These are phyloP conservation scores for Podila epicladia DNA, from an alignment of 192 early-diverging fungal species.

Conservation along the genomic window DNA sequence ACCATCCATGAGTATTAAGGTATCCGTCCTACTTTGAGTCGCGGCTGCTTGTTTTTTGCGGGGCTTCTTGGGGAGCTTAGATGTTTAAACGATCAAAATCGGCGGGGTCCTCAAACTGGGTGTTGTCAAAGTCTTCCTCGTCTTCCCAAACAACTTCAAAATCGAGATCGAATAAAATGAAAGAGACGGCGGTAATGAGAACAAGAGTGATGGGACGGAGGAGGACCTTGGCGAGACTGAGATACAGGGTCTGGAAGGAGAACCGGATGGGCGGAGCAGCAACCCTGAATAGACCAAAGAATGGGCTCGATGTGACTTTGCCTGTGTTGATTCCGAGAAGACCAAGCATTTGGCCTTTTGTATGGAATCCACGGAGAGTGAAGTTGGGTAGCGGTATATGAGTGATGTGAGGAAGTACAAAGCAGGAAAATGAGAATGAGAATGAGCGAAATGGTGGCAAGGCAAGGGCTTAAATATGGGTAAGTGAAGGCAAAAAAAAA, in stretches of 20 bases:
- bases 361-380: not conserved
- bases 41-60: not conserved
- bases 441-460: no score
- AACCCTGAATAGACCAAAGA: constrained; percentile 41
- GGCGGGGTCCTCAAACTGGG: constrained; percentile 17
- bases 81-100: constrained; percentile 2
- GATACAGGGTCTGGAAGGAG: constrained; percentile 28
- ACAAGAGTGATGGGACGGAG: constrained; percentile 27
- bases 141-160: constrained; percentile 51
- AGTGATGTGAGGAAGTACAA: no score
- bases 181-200: constrained; percentile 18
- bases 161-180: constrained; percentile 32
- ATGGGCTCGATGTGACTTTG: constrained; percentile 23
- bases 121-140: constrained; percentile 16
- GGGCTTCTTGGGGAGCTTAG: not conserved
- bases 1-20: constrained; percentile 3
- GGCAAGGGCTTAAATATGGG: no score
- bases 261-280: constrained; percentile 19
- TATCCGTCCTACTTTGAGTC: not conserved
- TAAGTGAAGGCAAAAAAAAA: no score
- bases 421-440: no score
- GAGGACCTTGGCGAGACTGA: constrained; percentile 19
- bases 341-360: constrained; percentile 33
- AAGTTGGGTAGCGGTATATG: no score
- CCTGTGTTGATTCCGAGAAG: constrained; percentile 47